Evolutionary conservation across 768 basidiomycete genomes (phyloP), one percentile per base, ranked within the genome.

Genomic region (Pisolithus tinctorius): DNA sequence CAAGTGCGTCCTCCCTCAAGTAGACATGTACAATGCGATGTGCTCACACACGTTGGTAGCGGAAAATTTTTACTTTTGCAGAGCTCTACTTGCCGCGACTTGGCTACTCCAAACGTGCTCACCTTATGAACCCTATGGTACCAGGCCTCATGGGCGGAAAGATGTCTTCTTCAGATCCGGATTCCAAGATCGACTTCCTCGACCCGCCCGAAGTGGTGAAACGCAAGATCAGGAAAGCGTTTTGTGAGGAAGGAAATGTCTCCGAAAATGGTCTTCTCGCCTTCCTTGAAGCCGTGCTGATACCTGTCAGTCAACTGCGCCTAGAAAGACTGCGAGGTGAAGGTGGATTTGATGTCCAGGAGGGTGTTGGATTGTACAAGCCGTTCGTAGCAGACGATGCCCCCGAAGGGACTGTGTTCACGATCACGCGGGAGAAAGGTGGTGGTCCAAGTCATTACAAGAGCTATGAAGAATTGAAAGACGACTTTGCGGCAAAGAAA

Each of bases 91-190:
- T 99, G 48, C 96, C 96, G 4, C 78, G 82, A 55, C 78, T 98
- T 30, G 96, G 95, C 34, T 98, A 97, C 73, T 71, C 74, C 48
- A 97, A 96, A 69, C 91, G 95, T 31, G 89, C 94, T 0, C 96
- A 99, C 67, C 76, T 99, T 42, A 99, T 99, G 96, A 99, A 97
- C 70, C 74, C 81, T 31, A 98, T 98, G 94, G 92, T 98, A 0
- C 93, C 94, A 29, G 93, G 94, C 41, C 77, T 96, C 31, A 84
- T 84, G 40, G 94, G 94, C 30, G 90, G 92, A 16, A 99, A 99
- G 66, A 98, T 99, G 96, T 96, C 93, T 14, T 86, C 93, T 1
- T 98, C 95, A 1, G 95, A 98, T 60, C 93, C 93, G 29, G 91
- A 96, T 66, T 93, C 89, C 56, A 99, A 99, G 70, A 95, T 98